Evolutionary conservation across 164 flowering plant genomes (phyloP).

Genomic region (Berberis vulgaris): DNA sequence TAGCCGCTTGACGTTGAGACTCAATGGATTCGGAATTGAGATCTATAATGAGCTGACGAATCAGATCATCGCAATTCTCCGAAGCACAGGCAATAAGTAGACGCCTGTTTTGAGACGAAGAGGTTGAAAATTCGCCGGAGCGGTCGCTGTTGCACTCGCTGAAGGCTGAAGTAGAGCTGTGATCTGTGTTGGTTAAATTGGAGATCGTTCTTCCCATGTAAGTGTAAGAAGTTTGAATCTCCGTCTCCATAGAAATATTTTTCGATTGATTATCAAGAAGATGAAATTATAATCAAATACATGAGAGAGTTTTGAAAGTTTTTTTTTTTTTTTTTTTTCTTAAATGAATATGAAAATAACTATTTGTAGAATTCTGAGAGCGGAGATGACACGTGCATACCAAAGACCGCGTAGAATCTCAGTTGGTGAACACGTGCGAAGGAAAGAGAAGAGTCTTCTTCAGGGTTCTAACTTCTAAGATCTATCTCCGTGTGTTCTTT

Average conservation of each 20-base stretch:
- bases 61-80: slow-evolving; percentile 45
- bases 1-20: slow-evolving; percentile 53
- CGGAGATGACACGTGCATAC: too few relatives aligned
- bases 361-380: too few relatives aligned
- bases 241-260: slow-evolving; percentile 26
- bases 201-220: slow-evolving; percentile 38
- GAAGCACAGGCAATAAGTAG: slow-evolving; percentile 38
- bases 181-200: slow-evolving; percentile 24
- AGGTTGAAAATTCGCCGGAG: slow-evolving; percentile 59
- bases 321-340: too few relatives aligned
- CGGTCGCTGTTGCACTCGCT: slow-evolving; percentile 75
- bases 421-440: too few relatives aligned
- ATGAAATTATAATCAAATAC: not conserved
- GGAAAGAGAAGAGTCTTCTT: too few relatives aligned
- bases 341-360: too few relatives aligned
- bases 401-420: too few relatives aligned
- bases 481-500: too few relatives aligned
- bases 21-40: slow-evolving; percentile 53
- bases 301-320: too few relatives aligned
- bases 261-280: not conserved
- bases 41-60: slow-evolving; percentile 46
- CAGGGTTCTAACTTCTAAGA: too few relatives aligned
- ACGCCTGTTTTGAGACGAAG: slow-evolving; percentile 37
- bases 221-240: slow-evolving; percentile 19
- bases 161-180: slow-evolving; percentile 42